Evolutionary conservation across 2,329 filamentous ascomycete species (phyloP), one percentile per base, ranked within the genome.

Genomic region (Aschersonia sp.): DNA sequence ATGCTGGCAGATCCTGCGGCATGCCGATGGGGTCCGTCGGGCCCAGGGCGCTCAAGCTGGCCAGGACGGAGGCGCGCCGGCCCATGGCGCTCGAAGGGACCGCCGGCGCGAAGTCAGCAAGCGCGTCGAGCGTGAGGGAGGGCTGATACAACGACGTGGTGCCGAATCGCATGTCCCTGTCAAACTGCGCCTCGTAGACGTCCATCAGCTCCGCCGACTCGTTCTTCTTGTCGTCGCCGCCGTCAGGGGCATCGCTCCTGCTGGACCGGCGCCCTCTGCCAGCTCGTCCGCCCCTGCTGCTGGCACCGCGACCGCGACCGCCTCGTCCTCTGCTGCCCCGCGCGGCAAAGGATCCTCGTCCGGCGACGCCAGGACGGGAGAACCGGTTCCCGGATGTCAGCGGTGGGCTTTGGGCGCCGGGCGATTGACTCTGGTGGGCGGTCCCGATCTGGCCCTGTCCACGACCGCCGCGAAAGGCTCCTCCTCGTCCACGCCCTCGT

Each of bases 141-240:
- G 66, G 66, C n/a, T 45, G 49, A 53, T 60, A 69, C 30, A 52
- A 46, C 9, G 58, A 55, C 37, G 51, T 47, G 35, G 54, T 52
- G 39, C 65, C 64, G 51, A 65, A 65, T 40, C 61, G 62, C 51
- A 68, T 57, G 41, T 54, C 54, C 29, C 60, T 54, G 46, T 63
- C 61, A 47, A 67, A 66, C 9, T 58, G 58, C 51, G 59, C 50
- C 56, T 63, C 60, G 41, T 58, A 59, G 4, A 58, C 53, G 41
- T 65, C 62, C 56, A 62, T 47, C 14, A 45, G 48, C 14, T 58
- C 55, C 44, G 54, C 12, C 35, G 35, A 12, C 35, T 12, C 35
- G 4, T 37, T 37, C 35, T 37, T 37, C 8, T 37, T 37, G 37
- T 53, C 56, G 9, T 31, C 12, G 43, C 53, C 56, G 30, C 54